Conservation (phyloP, 177 flowering plant species). For the Vitis hybrid region DNA sequence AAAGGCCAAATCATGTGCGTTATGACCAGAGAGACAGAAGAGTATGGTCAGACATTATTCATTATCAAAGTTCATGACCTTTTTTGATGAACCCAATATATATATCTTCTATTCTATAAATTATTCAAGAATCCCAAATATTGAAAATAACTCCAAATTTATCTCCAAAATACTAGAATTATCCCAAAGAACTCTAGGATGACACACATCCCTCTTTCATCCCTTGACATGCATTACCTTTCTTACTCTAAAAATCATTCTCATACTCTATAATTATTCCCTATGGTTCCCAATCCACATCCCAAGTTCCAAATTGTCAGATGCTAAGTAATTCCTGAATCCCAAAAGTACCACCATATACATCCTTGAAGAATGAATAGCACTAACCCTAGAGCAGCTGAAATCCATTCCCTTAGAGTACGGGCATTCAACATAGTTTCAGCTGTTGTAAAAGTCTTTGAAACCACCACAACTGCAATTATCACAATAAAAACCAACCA, state of each 20-base stretch:
- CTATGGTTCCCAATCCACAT: too few species aligned
- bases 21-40: too few species aligned
- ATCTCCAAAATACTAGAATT: neutral
- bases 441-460: conserved; percentile 97
- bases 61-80: neutral
- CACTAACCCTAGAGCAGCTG: conserved; percentile 81
- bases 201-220: neutral
- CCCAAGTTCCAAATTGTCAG: neutral
- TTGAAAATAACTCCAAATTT: too few species aligned
- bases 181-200: neutral
- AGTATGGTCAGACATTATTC: too few species aligned
- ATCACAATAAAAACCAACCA: conserved; percentile 14
- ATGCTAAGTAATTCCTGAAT: neutral
- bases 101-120: too few species aligned
- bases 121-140: too few species aligned
- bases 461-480: conserved; percentile 86
- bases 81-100: neutral
- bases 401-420: conserved; percentile 92
- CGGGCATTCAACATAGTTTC: conserved; percentile 99
- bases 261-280: too few species aligned
- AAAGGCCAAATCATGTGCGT: neutral
- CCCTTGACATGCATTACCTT: too few species aligned
- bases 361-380: neutral
- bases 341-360: conserved; percentile 1
- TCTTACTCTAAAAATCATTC: too few species aligned